These are phyloP conservation scores for Fusarium fracticaudum DNA, from an alignment of 2,329 filamentous ascomycete species.

Conservation along the genomic window DNA sequence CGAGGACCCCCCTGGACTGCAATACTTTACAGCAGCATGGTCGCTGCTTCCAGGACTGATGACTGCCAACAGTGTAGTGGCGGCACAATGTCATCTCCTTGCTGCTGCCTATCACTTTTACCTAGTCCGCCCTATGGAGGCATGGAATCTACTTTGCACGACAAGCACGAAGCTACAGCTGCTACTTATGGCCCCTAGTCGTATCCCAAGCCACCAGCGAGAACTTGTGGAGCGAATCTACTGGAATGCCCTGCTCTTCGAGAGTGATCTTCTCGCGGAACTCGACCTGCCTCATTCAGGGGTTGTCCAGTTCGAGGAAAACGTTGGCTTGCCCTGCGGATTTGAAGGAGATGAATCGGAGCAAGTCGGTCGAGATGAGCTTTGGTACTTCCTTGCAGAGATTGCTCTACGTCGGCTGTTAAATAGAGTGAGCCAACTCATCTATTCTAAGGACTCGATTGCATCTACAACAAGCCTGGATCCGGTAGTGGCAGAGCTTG, in stretches of 20 bases:
- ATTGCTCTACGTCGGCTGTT: slow-evolving; percentile 81
- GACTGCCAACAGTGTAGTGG: slow-evolving; percentile 80
- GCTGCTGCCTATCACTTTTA: slow-evolving; percentile 87
- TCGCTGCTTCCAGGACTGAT: slow-evolving; percentile 79
- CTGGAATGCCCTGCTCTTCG: slow-evolving; percentile 84
- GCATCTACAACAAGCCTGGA: slow-evolving; percentile 78
- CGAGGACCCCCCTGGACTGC: slow-evolving; percentile 77
- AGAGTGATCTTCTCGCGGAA: slow-evolving; percentile 82
- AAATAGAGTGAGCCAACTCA: slow-evolving; percentile 81
- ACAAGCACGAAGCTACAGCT: slow-evolving; percentile 85
- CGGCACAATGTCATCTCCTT: slow-evolving; percentile 82
- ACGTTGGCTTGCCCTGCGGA: slow-evolving; percentile 78
- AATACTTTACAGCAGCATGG: slow-evolving; percentile 86
- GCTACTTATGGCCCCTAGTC: slow-evolving; percentile 76
- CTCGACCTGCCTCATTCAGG: slow-evolving; percentile 84
- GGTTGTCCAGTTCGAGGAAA: slow-evolving; percentile 83
- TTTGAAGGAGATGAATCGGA: slow-evolving; percentile 77
- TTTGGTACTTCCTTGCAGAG: slow-evolving; percentile 88
- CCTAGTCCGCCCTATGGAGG: slow-evolving; percentile 81
- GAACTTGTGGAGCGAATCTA: slow-evolving; percentile 82
- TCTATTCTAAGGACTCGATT: slow-evolving; percentile 79
- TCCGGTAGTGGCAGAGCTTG: slow-evolving; percentile 81
- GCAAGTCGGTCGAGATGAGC: slow-evolving; percentile 75
- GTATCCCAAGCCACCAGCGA: slow-evolving; percentile 74
- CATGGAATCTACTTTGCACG: slow-evolving; percentile 82